Evolutionary conservation across 1,284 basidiomycete genomes (phyloP).

Genomic region (Singerocomus inundabilis): DNA sequence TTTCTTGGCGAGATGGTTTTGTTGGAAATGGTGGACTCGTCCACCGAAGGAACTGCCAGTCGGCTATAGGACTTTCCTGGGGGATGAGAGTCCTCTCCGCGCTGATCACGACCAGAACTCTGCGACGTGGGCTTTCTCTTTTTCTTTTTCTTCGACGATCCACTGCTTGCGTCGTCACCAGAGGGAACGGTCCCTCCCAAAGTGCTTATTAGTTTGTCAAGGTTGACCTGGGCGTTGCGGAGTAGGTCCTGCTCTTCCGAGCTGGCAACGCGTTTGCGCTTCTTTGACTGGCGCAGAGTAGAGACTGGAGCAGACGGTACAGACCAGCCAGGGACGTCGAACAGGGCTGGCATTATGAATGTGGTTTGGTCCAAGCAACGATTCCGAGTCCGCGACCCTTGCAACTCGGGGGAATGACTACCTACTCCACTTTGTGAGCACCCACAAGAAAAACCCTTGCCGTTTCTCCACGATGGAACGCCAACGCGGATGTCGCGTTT

Average conservation of each 20-base stretch:
- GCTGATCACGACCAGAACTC: slow-evolving; percentile 17
- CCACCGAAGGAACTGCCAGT: neutral
- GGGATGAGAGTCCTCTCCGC: neutral
- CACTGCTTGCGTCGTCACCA: slow-evolving; percentile 8
- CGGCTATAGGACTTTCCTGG: slow-evolving; percentile 2
- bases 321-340: slow-evolving; percentile 74
- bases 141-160: slow-evolving; percentile 34
- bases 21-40: neutral
- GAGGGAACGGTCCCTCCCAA: slow-evolving; percentile 39
- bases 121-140: slow-evolving; percentile 30
- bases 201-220: slow-evolving; percentile 76
- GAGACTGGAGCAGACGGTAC: slow-evolving; percentile 47
- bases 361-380: slow-evolving; percentile 1
- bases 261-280: slow-evolving; percentile 62
- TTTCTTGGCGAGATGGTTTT: slow-evolving; percentile 7
- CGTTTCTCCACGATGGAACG: slow-evolving; percentile 1
- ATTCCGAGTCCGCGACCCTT: slow-evolving; percentile 5
- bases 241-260: slow-evolving; percentile 43
- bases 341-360: slow-evolving; percentile 45
- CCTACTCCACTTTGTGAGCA: too few relatives aligned
- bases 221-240: slow-evolving; percentile 57
- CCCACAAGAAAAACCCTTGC: neutral
- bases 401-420: too few relatives aligned
- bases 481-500: slow-evolving; percentile 28
- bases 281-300: slow-evolving; percentile 44